Evolutionary conservation across 2,329 filamentous ascomycete species (phyloP).

Genomic region (Tolypocladium nubicola): DNA sequence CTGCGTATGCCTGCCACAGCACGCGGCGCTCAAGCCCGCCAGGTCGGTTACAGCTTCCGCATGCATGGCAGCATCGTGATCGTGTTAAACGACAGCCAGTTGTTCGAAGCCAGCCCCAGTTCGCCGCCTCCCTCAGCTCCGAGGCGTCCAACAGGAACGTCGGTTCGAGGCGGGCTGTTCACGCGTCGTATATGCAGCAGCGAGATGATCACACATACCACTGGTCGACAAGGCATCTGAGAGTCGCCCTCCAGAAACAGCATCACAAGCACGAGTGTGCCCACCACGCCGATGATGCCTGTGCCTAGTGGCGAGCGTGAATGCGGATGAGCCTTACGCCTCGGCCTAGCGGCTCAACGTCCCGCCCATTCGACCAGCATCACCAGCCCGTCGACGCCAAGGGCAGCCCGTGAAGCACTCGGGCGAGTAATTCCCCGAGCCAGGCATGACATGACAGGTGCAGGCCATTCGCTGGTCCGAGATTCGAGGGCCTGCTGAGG

Average conservation of each 20-base stretch:
- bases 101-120: not conserved
- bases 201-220: not conserved
- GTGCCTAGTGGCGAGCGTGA: not conserved
- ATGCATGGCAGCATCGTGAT: not conserved
- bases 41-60: not conserved
- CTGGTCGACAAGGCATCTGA: not conserved
- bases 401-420: not conserved
- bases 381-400: not conserved
- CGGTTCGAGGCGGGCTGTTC: not conserved
- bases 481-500: not conserved
- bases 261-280: not conserved
- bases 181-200: not conserved
- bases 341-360: not conserved
- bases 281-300: not conserved
- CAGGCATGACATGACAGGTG: not conserved
- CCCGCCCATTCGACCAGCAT: not conserved
- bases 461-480: not conserved
- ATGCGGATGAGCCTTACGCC: not conserved
- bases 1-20: not conserved
- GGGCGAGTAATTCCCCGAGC: not conserved
- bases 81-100: not conserved
- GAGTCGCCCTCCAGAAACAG: not conserved
- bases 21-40: not conserved
- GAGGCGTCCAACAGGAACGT: not conserved
- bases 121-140: not conserved